Conservation (phyloP, 345 rosid genomes). For the Moricandia moricandioides region DNA sequence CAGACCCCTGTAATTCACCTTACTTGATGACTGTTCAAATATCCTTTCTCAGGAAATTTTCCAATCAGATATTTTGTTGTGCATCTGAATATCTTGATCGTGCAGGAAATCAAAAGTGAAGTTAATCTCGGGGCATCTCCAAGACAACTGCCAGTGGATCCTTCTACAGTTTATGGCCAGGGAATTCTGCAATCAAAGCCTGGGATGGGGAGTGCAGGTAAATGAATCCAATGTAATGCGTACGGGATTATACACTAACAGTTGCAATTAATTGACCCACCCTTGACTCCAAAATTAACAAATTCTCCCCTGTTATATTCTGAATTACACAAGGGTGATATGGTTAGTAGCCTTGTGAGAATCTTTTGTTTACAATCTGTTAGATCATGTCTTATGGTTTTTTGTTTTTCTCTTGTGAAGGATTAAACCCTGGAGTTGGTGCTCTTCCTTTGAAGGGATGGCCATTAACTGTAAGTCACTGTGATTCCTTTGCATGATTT, state of each 20-base stretch:
- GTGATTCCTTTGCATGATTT: slow-evolving; percentile 7
- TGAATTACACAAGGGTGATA: background rate
- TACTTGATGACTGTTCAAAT: slow-evolving; percentile 19
- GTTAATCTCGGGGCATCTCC: slow-evolving; percentile 59
- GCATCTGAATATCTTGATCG: slow-evolving; percentile 22
- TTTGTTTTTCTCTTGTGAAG: slow-evolving; percentile 43
- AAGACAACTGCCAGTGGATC: slow-evolving; percentile 78
- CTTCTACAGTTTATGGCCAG: slow-evolving; percentile 78
- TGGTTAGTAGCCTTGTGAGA: background rate
- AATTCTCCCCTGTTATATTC: background rate
- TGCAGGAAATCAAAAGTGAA: slow-evolving; percentile 79
- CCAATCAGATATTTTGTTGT: slow-evolving; percentile 20
- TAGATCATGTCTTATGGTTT: slow-evolving; percentile 22
- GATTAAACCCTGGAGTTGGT: slow-evolving; percentile 76
- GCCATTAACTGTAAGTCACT: slow-evolving; percentile 86
- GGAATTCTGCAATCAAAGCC: slow-evolving; percentile 87
- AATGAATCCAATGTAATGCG: background rate
- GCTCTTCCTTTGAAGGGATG: slow-evolving; percentile 84
- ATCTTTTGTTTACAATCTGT: slow-evolving; percentile 1
- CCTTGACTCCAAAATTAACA: slow-evolving; percentile 2
- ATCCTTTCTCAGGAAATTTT: slow-evolving; percentile 8
- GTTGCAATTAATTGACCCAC: background rate
- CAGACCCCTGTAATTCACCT: slow-evolving; percentile 39
- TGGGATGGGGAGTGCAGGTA: slow-evolving; percentile 83
- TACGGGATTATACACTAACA: background rate